These are phyloP conservation scores for Prunus padus DNA, from an alignment of 306 rosid genomes.

Conservation along the genomic window DNA sequence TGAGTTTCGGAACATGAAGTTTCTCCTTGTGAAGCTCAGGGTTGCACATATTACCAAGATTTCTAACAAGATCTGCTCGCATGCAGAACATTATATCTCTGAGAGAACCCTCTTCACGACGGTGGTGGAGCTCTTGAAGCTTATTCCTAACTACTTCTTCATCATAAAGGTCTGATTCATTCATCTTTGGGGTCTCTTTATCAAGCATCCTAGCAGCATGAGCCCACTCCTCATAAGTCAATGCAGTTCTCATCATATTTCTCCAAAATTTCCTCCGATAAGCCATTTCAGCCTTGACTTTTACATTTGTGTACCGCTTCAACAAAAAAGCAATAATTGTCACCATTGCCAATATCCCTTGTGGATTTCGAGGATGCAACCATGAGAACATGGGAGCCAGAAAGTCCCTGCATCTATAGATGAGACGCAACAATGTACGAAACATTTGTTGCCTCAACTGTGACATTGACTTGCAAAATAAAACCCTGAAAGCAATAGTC, in stretches of 20 bases:
- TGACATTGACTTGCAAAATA: constrained; percentile 78
- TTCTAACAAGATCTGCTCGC: constrained; percentile 94
- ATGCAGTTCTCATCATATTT: constrained; percentile 89
- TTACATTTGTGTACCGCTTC: constrained; percentile 81
- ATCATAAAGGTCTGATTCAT: constrained; percentile 78
- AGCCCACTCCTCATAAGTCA: constrained; percentile 98
- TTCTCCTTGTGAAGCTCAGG: constrained; percentile 88
- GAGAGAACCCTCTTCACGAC: constrained; percentile 75
- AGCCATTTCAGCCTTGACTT: constrained; percentile 79
- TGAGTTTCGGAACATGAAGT: constrained; percentile 81
- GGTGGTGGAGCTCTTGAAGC: constrained; percentile 82
- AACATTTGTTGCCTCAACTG: constrained; percentile 62
- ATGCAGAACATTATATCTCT: constrained; percentile 86
- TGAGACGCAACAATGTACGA: constrained; percentile 35
- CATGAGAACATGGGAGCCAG: constrained; percentile 56
- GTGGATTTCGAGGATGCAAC: constrained; percentile 90
- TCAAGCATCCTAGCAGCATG: constrained; percentile 99
- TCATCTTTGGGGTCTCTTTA: constrained; percentile 79
- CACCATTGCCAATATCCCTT: constrained; percentile 87
- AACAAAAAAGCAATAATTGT: constrained; percentile 76
- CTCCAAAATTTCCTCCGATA: constrained; percentile 94
- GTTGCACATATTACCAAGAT: constrained; percentile 92
- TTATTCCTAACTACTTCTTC: constrained; percentile 81
- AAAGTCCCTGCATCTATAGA: constrained; percentile 48
- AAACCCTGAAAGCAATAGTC: constrained; percentile 73